These are phyloP conservation scores for Dictyostelium capitatum DNA, from an alignment of 78 protist species.

Conservation along the genomic window DNA sequence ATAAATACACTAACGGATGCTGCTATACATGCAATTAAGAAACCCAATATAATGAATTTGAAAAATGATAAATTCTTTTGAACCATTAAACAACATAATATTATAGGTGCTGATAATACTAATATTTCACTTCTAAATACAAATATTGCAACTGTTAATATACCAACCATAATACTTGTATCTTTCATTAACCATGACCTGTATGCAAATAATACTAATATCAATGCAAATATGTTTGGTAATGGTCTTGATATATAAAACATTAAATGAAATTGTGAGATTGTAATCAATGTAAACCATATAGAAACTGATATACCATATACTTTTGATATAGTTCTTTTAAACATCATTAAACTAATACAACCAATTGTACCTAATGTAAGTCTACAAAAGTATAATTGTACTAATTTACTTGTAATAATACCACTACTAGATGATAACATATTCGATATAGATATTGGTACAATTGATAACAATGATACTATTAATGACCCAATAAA, in stretches of 20 bases:
- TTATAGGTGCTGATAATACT: conserved; percentile 68
- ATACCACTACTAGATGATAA: neutral
- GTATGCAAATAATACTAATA: conserved; percentile 51
- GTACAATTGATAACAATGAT: conserved; percentile 20
- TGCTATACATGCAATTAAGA: neutral
- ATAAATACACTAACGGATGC: conserved; percentile 21
- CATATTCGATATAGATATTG: neutral
- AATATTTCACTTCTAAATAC: conserved; percentile 85
- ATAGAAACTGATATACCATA: conserved; percentile 43
- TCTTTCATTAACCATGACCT: conserved; percentile 50
- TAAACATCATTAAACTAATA: neutral
- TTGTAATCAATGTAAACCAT: conserved; percentile 40
- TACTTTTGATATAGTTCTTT: conserved; percentile 22
- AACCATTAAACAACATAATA: conserved; percentile 50
- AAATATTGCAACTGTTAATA: conserved; percentile 70
- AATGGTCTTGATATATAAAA: conserved; percentile 93
- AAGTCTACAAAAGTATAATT: conserved; percentile 11
- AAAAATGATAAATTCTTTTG: neutral
- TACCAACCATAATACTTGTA: neutral
- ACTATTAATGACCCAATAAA: conserved; percentile 90
- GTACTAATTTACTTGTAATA: neutral
- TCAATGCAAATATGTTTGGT: conserved; percentile 94
- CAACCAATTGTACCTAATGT: conserved; percentile 35
- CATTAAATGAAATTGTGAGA: conserved; percentile 88
- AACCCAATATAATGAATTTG: conserved; percentile 16